Evolutionary conservation across 139 green algal genomes (phyloP).

Genomic region (Chlamydomonas sphaeroides): DNA sequence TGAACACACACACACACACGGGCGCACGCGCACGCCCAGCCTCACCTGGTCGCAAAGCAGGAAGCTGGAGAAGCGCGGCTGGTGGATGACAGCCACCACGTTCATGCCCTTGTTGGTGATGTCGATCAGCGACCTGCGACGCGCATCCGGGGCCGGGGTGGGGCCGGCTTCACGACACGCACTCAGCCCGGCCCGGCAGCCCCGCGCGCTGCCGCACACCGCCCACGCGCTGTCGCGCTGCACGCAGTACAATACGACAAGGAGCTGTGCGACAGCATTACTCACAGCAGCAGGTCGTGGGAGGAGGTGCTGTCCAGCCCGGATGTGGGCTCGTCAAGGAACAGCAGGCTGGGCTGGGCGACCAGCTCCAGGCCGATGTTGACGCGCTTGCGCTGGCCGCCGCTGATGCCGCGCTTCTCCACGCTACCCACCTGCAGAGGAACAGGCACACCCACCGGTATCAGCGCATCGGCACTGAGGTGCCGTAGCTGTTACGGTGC

Average conservation of each 20-base stretch:
- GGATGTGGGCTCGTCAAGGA: slow-evolving; percentile 84
- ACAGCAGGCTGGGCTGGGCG: slow-evolving; percentile 72
- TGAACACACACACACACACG: too few relatives aligned
- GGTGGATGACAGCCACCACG: slow-evolving; percentile 72
- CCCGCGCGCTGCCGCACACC: too few relatives aligned
- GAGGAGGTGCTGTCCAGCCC: slow-evolving; percentile 76
- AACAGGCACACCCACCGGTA: too few relatives aligned
- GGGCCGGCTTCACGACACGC: too few relatives aligned
- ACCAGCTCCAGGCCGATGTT: slow-evolving; percentile 84
- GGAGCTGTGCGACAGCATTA: too few relatives aligned
- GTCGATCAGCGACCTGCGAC: slow-evolving; percentile 45
- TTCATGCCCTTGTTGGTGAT: slow-evolving; percentile 79
- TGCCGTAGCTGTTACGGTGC: too few relatives aligned
- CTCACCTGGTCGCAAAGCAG: slow-evolving; percentile 80
- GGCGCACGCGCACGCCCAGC: background rate
- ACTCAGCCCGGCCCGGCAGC: too few relatives aligned
- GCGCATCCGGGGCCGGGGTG: too few relatives aligned
- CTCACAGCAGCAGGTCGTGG: slow-evolving; percentile 80
- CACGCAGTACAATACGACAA: too few relatives aligned
- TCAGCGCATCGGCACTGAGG: too few relatives aligned
- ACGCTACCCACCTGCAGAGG: slow-evolving; percentile 54
- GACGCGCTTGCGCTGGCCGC: slow-evolving; percentile 86
- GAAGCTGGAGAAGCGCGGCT: slow-evolving; percentile 62
- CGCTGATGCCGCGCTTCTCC: slow-evolving; percentile 61
- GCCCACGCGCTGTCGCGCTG: too few relatives aligned